Percentiles rank a stretch among this genome's conserved stretches.
Evolutionary conservation across 1,139 yeast species (phyloP).

Genomic region (Candida glucosophila): DNA sequence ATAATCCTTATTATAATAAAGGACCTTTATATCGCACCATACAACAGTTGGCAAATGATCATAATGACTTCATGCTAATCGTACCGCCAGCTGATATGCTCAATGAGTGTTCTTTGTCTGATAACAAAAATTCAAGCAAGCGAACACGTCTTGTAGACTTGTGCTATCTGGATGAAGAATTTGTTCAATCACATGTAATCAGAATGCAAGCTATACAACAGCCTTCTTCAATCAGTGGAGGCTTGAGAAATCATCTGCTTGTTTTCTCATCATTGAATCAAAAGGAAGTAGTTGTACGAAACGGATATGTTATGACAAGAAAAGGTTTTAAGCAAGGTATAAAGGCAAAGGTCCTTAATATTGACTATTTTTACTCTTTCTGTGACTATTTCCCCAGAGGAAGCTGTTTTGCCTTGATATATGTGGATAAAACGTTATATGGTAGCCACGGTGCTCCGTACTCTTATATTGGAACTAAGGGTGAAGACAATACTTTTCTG

Average conservation of each 20-base stretch:
- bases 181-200: constrained; percentile 63
- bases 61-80: constrained; percentile 44
- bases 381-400: constrained; percentile 40
- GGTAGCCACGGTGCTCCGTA: constrained; percentile 25
- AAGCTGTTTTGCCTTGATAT: constrained; percentile 43
- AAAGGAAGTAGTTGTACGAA: constrained; percentile 49
- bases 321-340: constrained; percentile 49
- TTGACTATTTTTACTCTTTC: constrained; percentile 37
- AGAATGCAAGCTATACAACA: constrained; percentile 12
- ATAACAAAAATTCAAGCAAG: constrained; percentile 20
- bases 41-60: constrained; percentile 29
- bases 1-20: constrained; percentile 48
- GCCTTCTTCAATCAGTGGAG: constrained; percentile 22
- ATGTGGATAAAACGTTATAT: constrained; percentile 42
- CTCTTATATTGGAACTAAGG: neutral
- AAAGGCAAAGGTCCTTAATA: constrained; percentile 32
- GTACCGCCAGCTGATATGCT: constrained; percentile 54
- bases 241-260: constrained; percentile 34
- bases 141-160: constrained; percentile 41
- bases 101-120: constrained; percentile 43
- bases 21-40: constrained; percentile 43
- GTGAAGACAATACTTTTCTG: neutral
- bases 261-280: constrained; percentile 53
- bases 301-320: constrained; percentile 45
- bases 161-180: constrained; percentile 54